Evolutionary conservation across 2,329 filamentous ascomycete species (phyloP).

Genomic region (Penicillium decumbens): DNA sequence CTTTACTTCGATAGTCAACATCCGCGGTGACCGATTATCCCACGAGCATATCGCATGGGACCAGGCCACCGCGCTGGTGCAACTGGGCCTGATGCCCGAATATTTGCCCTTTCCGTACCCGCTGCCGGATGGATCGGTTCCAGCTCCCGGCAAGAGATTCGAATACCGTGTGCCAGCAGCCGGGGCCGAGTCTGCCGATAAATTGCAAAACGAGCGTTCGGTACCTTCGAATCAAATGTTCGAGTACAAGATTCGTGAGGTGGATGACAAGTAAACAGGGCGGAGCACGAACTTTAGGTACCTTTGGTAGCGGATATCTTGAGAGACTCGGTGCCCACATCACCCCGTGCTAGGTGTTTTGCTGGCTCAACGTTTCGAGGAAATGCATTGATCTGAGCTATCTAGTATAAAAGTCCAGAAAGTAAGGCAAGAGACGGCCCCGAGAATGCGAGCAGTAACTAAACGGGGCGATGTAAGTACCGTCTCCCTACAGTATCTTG

Average conservation of each 20-base stretch:
- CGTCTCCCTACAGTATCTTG: too few species aligned
- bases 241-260: slow-evolving; percentile 30
- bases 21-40: slow-evolving; percentile 63
- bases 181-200: slow-evolving; percentile 51
- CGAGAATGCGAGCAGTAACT: too few species aligned
- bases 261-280: slow-evolving; percentile 12
- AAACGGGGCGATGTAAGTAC: too few species aligned
- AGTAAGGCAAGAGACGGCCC: too few species aligned
- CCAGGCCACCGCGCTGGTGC: slow-evolving; percentile 58
- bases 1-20: slow-evolving; percentile 61
- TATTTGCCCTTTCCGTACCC: slow-evolving; percentile 61
- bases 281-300: neutral
- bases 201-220: slow-evolving; percentile 49
- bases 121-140: slow-evolving; percentile 38
- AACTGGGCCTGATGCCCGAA: slow-evolving; percentile 60
- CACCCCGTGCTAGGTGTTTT: neutral
- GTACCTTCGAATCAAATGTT: slow-evolving; percentile 57
- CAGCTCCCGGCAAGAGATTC: slow-evolving; percentile 41
- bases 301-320: neutral
- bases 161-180: slow-evolving; percentile 61
- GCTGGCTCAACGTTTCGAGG: too few species aligned
- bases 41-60: slow-evolving; percentile 71
- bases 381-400: too few species aligned
- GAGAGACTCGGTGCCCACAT: too few species aligned
- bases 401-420: too few species aligned